Evolutionary conservation across 163 green algal species (phyloP), one percentile per base, ranked within the genome.

Genomic region (Smithsoniella earleae): DNA sequence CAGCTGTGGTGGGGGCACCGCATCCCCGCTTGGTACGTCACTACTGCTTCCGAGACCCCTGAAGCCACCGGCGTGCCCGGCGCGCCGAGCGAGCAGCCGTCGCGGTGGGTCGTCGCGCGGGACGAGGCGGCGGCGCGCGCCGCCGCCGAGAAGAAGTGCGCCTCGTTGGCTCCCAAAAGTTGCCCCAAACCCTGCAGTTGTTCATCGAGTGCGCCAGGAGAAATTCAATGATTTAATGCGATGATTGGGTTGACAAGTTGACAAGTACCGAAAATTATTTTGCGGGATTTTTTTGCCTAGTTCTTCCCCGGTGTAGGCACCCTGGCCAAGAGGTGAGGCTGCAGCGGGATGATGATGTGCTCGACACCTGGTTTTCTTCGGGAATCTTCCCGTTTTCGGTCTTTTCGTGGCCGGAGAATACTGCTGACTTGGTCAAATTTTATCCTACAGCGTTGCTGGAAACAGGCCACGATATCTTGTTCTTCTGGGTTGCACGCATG

Each of bases 401-500:
- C 22, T 91, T 97, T 62, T 81, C 85, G 20, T 98, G 94, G 94
- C 94, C 94, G 2, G 55, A 87, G n/a, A 10, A 88, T 62, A 96
- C 82, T 0, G 31, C 76, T 1, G 94, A 98, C 76, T 80, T 98
- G 73, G 52, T 36, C 20, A 80, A 80, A 40, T 99, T 97, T 79
- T 99, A 97, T 84, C 94, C 94, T 0, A 89, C 82, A 30, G 58
- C 80, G 1, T 80, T 98, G 55, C 88, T 98, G 73, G 93, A 97
- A 83, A 98, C 93, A 36, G 93, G 93, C 2, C 91, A 97, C 79
- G 93, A 98, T 82, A 98, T 98, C 83, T 84, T 98, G 31, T 98
- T 98, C 88, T 98, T 98, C 87, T 98, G 93, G 93, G 93, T 98
- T 31, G 93, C 93, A 1, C 85, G 93, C 74, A 98, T 98, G 93